phyloP scores from a whole-genome alignment of 139 green algal genomes.

The Coelastrella sp. region DNA sequence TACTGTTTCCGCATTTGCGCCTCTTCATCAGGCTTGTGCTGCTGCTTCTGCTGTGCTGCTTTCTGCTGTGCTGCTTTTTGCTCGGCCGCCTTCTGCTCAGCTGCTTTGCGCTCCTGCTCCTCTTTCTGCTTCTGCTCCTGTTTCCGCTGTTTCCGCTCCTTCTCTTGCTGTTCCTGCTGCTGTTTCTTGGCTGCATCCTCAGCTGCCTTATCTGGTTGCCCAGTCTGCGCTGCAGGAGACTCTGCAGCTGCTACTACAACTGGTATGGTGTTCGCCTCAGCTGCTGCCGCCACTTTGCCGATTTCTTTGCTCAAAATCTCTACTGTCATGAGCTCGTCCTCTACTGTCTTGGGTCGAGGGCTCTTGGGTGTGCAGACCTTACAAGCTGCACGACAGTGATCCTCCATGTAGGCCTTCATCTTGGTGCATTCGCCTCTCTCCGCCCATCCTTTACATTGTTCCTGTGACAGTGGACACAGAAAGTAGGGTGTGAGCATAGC shows the following conservation, averaged over 20 bases:
- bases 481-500: background rate
- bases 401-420: conserved; percentile 63
- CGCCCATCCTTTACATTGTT: conserved; percentile 59
- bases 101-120: background rate
- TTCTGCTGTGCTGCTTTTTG: background rate
- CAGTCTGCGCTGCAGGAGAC: too few species aligned
- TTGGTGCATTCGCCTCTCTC: conserved; percentile 63
- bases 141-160: background rate
- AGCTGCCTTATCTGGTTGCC: background rate
- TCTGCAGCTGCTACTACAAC: too few species aligned
- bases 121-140: background rate
- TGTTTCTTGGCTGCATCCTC: background rate
- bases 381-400: conserved; percentile 62
- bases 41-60: background rate
- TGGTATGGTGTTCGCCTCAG: background rate
- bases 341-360: background rate
- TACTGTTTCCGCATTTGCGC: conserved; percentile 8
- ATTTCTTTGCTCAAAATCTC: conserved; percentile 11
- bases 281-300: conserved; percentile 14
- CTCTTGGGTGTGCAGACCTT: conserved; percentile 7
- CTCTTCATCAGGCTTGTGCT: background rate
- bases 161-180: background rate
- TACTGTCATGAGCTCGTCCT: conserved; percentile 1
- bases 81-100: background rate
- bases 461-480: conserved; percentile 23